These are phyloP conservation scores for Mortierella hygrophila DNA, from an alignment of 192 early-diverging fungal genomes.

Conservation along the genomic window DNA sequence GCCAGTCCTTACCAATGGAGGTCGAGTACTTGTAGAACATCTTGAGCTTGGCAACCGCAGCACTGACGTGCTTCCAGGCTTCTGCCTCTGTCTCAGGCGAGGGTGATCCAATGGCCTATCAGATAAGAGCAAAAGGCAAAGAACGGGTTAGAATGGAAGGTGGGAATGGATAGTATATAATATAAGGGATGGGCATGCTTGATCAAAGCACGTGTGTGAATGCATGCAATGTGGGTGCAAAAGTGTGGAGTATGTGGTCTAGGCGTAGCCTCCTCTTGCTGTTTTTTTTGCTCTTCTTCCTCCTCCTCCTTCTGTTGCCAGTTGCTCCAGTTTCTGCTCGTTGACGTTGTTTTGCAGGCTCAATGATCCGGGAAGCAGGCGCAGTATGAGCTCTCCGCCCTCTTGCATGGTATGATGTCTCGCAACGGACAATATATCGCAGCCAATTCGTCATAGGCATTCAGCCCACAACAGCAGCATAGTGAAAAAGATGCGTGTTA, in stretches of 20 bases:
- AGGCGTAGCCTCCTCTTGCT: neutral
- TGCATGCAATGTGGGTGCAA: neutral
- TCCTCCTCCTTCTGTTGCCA: neutral
- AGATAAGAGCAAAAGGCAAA: neutral
- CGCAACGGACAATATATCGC: neutral
- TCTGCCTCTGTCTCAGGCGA: conserved; percentile 87
- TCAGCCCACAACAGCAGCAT: neutral
- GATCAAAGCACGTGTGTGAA: neutral
- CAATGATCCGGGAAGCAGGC: neutral
- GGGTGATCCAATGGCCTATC: conserved; percentile 87
- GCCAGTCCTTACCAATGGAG: conserved; percentile 71
- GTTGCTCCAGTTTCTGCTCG: neutral
- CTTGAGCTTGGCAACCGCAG: conserved; percentile 81
- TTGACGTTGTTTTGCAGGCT: conserved; percentile 6
- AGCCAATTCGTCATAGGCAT: neutral
- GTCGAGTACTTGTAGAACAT: conserved; percentile 87
- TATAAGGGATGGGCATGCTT: neutral
- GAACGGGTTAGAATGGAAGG: neutral
- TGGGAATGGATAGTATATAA: neutral
- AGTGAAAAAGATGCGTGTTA: neutral
- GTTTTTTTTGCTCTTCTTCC: neutral
- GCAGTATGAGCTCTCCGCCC: neutral
- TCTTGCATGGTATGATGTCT: neutral
- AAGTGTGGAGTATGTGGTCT: neutral
- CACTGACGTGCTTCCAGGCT: conserved; percentile 88